Evolutionary conservation across 1,284 basidiomycete species (phyloP), one percentile per base, ranked within the genome.

Genomic region (Rhodofomes roseus): DNA sequence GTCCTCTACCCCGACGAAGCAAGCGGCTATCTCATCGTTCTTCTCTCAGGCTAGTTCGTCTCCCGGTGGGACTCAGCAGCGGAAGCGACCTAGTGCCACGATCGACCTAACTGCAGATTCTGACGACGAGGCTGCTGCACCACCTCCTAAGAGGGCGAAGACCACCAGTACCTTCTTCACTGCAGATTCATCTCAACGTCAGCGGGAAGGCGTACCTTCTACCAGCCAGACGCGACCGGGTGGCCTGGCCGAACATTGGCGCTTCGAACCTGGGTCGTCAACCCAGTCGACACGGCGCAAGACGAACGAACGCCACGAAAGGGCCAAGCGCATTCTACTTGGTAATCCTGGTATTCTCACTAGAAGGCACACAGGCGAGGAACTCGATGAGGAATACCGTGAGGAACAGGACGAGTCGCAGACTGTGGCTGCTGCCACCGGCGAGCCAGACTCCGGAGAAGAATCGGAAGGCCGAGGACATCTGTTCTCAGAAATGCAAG

Each of bases 241-340:
- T 11, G 66, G 65, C 50, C 62, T 60, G 8, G 65, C 70, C 14
- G 71, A 74, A 37, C 74, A 71, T 57, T 80, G 75, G 74, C 70
- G 74, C 16, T 77, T 75, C 60, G 67, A 72, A 25, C 66, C 70
- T 23, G 65, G 72, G 36, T 59, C 59, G n/a, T 54, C 55, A 0
- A 60, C 61, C 4, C 40, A 52, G 12, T 2, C 54, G 50, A 57
- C 60, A 23, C 55, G 62, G 18, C 55, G 65, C n/a, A 60, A 60
- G 37, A 68, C 69, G 27, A 63, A 60, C 43, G 63, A 66, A 27
- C 72, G 78, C 44, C 83, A 76, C 58, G 82, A 84, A 57, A 75
- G 77, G 25, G 84, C 87, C 62, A 83, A 82, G 67, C 79, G 75
- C 51, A 82, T 81, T 51, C 74, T 90, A 5, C 72, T 87, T 11